Percentiles rank a stretch among this genome's conserved stretches.
phyloP scores from a whole-genome alignment of 2,329 filamentous ascomycete genomes.

The Graphiopsis chlorocephala region DNA sequence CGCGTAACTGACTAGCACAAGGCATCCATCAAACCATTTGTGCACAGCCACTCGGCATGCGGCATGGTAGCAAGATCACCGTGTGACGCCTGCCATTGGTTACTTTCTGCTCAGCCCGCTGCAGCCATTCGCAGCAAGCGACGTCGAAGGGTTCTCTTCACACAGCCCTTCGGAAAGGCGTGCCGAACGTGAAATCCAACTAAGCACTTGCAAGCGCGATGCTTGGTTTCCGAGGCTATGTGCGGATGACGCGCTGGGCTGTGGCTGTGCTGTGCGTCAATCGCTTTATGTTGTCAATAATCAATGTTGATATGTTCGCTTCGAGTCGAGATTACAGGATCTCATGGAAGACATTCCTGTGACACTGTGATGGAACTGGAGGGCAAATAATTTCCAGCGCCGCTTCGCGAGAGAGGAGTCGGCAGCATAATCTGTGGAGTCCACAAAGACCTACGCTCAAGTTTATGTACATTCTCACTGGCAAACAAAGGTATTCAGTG shows the following conservation, averaged over 20 bases:
- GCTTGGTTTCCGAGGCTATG: neutral
- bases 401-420: too few relatives aligned
- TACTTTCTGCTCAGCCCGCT: neutral
- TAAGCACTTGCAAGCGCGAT: neutral
- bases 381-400: too few relatives aligned
- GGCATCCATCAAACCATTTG: neutral
- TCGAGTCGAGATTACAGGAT: neutral
- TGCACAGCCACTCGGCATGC: neutral
- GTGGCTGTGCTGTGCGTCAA: neutral
- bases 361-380: too few relatives aligned
- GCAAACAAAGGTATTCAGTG: too few relatives aligned
- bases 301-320: neutral
- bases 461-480: too few relatives aligned
- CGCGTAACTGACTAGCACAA: neutral
- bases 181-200: neutral
- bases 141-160: slow-evolving; percentile 2
- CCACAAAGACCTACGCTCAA: neutral
- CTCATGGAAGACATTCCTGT: neutral
- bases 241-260: neutral
- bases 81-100: neutral
- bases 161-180: neutral
- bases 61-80: neutral
- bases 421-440: neutral
- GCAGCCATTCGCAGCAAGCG: neutral
- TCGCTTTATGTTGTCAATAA: too few relatives aligned